Conservation (phyloP, 371 early-diverging fungal species). For the Syncephalastrum contaminatum region DNA sequence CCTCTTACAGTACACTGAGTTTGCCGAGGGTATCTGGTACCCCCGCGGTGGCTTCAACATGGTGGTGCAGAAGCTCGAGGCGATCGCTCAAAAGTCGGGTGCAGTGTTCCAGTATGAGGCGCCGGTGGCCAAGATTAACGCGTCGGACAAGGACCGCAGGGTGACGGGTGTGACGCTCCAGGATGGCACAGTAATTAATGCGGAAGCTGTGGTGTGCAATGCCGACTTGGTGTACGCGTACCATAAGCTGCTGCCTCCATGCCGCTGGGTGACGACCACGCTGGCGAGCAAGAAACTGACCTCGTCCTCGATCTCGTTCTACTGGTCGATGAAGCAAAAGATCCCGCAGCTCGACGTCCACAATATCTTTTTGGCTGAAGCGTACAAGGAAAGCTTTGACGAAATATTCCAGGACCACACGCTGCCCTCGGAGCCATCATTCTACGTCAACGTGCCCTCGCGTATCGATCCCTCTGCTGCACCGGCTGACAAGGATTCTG, state of each 20-base stretch:
- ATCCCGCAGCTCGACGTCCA: constrained; percentile 56
- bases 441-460: constrained; percentile 66
- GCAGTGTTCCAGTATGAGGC: constrained; percentile 48
- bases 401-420: constrained; percentile 51
- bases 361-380: constrained; percentile 63
- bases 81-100: constrained; percentile 51
- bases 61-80: constrained; percentile 53
- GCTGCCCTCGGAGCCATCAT: constrained; percentile 53
- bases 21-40: constrained; percentile 68
- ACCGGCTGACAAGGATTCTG: constrained; percentile 49
- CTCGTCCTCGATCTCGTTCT: constrained; percentile 61
- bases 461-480: constrained; percentile 59
- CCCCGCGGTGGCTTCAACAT: constrained; percentile 65
- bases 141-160: constrained; percentile 17
- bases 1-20: constrained; percentile 61
- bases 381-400: constrained; percentile 60
- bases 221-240: constrained; percentile 64
- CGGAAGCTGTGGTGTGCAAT: constrained; percentile 66
- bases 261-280: constrained; percentile 38
- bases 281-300: constrained; percentile 49
- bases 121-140: constrained; percentile 51
- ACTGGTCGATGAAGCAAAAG: constrained; percentile 56
- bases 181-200: constrained; percentile 43
- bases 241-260: constrained; percentile 53
- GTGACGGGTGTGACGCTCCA: constrained; percentile 58